Base-by-base conservation (phyloP, 352 stramenopile genomes). In the Aphanomyces invadans region DNA sequence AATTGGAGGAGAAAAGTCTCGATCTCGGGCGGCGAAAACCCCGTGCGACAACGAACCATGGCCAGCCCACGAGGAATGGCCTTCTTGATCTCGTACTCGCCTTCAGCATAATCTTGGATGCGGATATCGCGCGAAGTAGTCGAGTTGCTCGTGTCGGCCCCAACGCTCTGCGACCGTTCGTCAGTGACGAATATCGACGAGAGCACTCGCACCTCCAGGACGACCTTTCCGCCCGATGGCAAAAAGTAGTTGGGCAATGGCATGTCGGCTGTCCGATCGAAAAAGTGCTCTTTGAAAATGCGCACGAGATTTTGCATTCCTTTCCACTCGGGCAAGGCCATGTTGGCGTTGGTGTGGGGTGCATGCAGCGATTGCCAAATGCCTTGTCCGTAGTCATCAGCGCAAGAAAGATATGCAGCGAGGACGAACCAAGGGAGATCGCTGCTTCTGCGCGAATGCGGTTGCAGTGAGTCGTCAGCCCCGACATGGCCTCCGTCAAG, bases 251-350 rank as follows among this genome's bases (percentile, higher is more conserved):
- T 93, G 0, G 85, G 85, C 44, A 92, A 54, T n/a, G 85, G 85
- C 85, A 93, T 91, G 68, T 93, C 83, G 0, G 85, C 90, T 4
- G 55, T 68, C 1, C 83, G 76, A 45, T 93, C 83, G 51, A 91
- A 93, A 62, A 93, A 93, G 36, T 93, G 85, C 63, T 93, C 85
- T 60, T 93, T 93, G 70, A 93, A 93, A 57, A 91, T 92, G n/a
- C 85, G 85, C 36, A 92, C 81, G 17, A 93, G 72, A 59, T 92
- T 91, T 71, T 90, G 81, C 83, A 92, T 91, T 2, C 71, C 85
- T 65, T 91, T 91, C 85, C 85, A 93, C 51, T 90, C 90, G 1
- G 85, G 81, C 0, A 92, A 70, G 44, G 86, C 74, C 17, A 83
- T 92, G 67, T 87, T 90, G 0, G 83, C 85, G 42, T 90, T 91